Base-by-base conservation (phyloP, 306 rosid species). In the Fragaria ananassa region DNA sequence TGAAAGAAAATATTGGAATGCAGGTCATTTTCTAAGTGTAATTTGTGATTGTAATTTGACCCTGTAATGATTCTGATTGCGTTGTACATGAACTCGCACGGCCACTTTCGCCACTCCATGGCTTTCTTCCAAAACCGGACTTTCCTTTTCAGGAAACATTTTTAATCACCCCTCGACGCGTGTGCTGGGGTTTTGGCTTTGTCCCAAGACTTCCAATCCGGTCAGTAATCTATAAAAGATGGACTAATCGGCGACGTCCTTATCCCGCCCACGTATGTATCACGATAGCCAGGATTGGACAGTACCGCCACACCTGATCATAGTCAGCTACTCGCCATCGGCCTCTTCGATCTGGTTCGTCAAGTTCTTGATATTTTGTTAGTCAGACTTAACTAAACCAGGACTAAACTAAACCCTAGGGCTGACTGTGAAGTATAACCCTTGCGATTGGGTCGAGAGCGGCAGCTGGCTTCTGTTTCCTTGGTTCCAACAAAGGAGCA, bases 391-490 rank as follows among this genome's bases (percentile, higher is more conserved):
- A 71, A 35, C 41, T 13, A 53, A 34, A 5, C 19, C 57, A 19
- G 47, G 69, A 64, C 80, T 72, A 56, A 75, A 77, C 25, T 34
- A 39, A 31, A 47, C 64, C 64, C 17, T 18, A 19, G 10, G 10
- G 21, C 58, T 49, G 54, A 49, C 18, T 3, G 6, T 49, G 3
- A 49, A 13, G 44, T 13, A 0, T 4, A 13, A 13, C 51, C 18
- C 5, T 13, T 46, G 51, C 51, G 17, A 46, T 13, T 13, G 51
- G 51, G 17, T 4, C 3, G 57, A 51, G 23, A 41, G 62, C 62
- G 31, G 62, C 11, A 31, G 49, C 85, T 62, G 88, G 95, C 78
- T 53, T 82, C 75, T 88, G 97, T 83, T 89, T 78, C 90, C 81
- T 69, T 76, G 75, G 88, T 77, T 76, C 91, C 89, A 78, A 72